Conservation (phyloP, 108 stramenopile species). For the Parietichytrium sp. region DNA sequence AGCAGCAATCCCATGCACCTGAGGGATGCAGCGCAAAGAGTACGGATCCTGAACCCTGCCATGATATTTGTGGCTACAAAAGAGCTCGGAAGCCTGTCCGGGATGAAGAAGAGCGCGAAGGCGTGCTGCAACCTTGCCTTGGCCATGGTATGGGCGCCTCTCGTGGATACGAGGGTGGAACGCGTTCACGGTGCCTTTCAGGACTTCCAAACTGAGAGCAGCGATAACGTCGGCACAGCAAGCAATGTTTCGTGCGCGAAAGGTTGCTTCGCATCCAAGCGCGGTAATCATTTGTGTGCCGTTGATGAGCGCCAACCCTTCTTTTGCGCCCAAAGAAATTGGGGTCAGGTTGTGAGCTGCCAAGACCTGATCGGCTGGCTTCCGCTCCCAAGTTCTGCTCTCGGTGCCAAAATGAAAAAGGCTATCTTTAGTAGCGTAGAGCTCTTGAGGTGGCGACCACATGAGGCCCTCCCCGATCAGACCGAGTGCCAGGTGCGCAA, state of each 20-base stretch:
- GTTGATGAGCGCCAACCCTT: conserved; percentile 47
- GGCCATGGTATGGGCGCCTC: conserved; percentile 38
- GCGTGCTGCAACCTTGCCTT: conserved; percentile 32
- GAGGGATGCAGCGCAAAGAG: conserved; percentile 41
- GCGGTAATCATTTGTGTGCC: conserved; percentile 47
- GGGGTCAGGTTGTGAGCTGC: conserved; percentile 5
- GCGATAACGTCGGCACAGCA: conserved; percentile 40
- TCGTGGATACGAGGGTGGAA: conserved; percentile 48
- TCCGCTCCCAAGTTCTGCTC: not conserved
- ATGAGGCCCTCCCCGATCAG: not conserved
- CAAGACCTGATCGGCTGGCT: conserved; percentile 27
- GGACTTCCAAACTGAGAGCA: conserved; percentile 46
- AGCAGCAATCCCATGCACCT: conserved; percentile 42
- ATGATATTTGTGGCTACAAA: conserved; percentile 37
- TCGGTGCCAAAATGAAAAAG: not conserved
- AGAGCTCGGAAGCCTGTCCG: conserved; percentile 23
- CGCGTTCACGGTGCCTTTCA: conserved; percentile 45
- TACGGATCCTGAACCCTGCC: conserved; percentile 46
- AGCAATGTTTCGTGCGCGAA: conserved; percentile 29
- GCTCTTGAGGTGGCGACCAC: not conserved
- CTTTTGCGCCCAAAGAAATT: conserved; percentile 45
- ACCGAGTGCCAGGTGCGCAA: conserved; percentile 46
- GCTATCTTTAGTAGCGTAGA: not conserved
- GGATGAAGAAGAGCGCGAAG: conserved; percentile 42
- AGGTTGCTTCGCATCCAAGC: conserved; percentile 41